phyloP scores from a whole-genome alignment of 257 asterid genomes.

The Haberlea rhodopensis region DNA sequence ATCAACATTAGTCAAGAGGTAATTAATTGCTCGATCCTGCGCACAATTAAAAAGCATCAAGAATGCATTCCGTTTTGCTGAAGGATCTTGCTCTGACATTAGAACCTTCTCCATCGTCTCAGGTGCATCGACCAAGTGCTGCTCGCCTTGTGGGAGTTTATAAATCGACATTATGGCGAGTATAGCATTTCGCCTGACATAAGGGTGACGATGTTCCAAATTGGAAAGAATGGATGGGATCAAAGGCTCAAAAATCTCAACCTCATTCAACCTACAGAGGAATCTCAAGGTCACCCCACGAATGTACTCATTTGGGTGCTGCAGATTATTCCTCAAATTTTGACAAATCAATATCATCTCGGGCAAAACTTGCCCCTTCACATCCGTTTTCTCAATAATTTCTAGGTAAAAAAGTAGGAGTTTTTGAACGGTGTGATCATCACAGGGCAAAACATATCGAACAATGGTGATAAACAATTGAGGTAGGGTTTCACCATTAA shows the following conservation, averaged over 20 bases:
- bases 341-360: slow-evolving; percentile 95
- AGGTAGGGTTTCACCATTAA: slow-evolving; percentile 30
- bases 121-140: slow-evolving; percentile 90
- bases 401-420: slow-evolving; percentile 72
- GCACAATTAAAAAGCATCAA: slow-evolving; percentile 89
- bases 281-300: slow-evolving; percentile 90
- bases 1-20: slow-evolving; percentile 73
- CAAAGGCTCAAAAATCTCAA: slow-evolving; percentile 80
- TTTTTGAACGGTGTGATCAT: slow-evolving; percentile 85
- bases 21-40: slow-evolving; percentile 82
- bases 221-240: slow-evolving; percentile 76
- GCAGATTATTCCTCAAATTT: slow-evolving; percentile 79
- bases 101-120: slow-evolving; percentile 86
- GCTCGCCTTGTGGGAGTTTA: slow-evolving; percentile 92
- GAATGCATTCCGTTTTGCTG: slow-evolving; percentile 91
- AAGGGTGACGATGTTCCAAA: slow-evolving; percentile 89
- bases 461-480: slow-evolving; percentile 81
- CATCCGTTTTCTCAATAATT: slow-evolving; percentile 83
- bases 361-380: slow-evolving; percentile 71
- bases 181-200: slow-evolving; percentile 80
- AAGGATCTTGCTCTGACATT: slow-evolving; percentile 73
- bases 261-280: slow-evolving; percentile 85
- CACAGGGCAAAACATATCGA: slow-evolving; percentile 85
- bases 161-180: slow-evolving; percentile 82
- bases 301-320: slow-evolving; percentile 84